Conservation (phyloP, 257 asterid species). For the Nicotiana attenuata region DNA sequence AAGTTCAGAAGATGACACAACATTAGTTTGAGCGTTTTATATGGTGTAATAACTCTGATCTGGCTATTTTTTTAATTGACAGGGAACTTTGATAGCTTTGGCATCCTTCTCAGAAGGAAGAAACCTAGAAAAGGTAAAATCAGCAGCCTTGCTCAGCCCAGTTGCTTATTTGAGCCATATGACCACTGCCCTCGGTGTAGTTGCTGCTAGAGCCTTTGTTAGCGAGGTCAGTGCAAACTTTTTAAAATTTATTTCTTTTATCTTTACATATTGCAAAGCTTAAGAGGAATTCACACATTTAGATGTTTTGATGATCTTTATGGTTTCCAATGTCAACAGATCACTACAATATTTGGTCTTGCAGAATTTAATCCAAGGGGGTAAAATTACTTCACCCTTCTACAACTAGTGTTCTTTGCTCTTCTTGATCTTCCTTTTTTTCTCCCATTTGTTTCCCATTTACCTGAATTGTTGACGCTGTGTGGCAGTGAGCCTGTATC, state of each 20-base stretch:
- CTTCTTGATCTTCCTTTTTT: background rate
- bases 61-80: background rate
- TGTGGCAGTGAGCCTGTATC: conserved; percentile 34
- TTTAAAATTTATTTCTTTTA: background rate
- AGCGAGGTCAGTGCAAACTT: conserved; percentile 46
- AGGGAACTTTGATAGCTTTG: conserved; percentile 86
- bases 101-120: conserved; percentile 73
- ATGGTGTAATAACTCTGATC: background rate
- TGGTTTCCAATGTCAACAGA: conserved; percentile 29
- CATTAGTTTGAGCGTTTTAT: background rate
- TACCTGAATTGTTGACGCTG: too few species aligned
- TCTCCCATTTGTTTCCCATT: background rate
- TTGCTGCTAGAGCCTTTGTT: conserved; percentile 54
- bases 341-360: conserved; percentile 57
- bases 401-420: background rate
- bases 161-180: conserved; percentile 80
- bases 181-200: conserved; percentile 58
- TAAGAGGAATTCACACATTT: background rate
- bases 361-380: conserved; percentile 79
- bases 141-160: conserved; percentile 82
- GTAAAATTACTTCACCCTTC: conserved; percentile 20
- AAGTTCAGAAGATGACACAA: background rate
- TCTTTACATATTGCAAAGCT: background rate
- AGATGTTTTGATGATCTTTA: background rate
- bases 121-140: conserved; percentile 58